Evolutionary conservation across 371 early-diverging fungal genomes (phyloP).

Genomic region (Apophysomyces sp.): DNA sequence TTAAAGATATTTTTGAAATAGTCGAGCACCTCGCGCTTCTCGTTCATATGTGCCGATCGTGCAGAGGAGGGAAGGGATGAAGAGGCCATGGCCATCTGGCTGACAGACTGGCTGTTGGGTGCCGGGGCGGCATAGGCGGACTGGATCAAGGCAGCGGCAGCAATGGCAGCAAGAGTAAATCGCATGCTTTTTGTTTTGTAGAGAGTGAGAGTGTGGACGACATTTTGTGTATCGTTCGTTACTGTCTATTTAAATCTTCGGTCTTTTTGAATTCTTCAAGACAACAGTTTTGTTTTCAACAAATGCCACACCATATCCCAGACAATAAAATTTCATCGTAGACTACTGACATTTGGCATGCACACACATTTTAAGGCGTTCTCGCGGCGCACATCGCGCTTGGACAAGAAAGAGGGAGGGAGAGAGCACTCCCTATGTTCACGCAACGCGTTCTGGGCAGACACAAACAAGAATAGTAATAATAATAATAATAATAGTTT

Average conservation of each 20-base stretch:
- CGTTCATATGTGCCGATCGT: not conserved
- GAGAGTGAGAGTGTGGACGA: not conserved
- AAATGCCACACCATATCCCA: not conserved
- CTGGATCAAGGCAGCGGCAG: not conserved
- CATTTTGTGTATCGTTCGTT: not conserved
- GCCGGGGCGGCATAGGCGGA: not conserved
- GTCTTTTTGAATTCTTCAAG: not conserved
- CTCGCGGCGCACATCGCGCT: not conserved
- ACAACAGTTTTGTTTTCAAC: not conserved
- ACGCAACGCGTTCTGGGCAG: not conserved
- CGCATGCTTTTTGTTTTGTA: not conserved
- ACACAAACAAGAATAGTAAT: not conserved
- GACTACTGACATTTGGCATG: slow-evolving; percentile 3
- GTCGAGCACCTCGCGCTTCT: not conserved
- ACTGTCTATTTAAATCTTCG: not conserved
- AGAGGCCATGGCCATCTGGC: too few species aligned
- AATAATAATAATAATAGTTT: not conserved
- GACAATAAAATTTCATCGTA: not conserved
- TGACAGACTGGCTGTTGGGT: not conserved
- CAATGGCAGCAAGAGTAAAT: slow-evolving; percentile 6
- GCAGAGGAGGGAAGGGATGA: not conserved
- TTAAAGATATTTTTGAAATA: not conserved
- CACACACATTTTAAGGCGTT: not conserved
- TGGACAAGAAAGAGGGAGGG: not conserved
- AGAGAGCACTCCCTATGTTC: not conserved